A percentile compares a stretch with the other conserved stretches of the same genome.
Evolutionary conservation across 768 basidiomycete genomes (phyloP).

Genomic region (Sarcomyxa edulis): DNA sequence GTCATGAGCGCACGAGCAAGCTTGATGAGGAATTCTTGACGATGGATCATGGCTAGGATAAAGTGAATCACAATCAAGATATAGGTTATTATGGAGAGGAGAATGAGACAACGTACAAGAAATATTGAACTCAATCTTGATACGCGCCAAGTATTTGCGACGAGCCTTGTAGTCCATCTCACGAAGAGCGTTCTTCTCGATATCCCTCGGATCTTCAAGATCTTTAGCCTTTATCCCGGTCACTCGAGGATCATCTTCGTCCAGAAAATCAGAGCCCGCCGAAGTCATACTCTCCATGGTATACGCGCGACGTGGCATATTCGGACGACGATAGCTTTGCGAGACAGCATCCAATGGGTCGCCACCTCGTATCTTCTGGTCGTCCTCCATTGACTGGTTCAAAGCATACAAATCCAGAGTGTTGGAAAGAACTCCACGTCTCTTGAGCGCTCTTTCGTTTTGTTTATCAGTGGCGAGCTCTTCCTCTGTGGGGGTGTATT

Average conservation of each 20-base stretch:
- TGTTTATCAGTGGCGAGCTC: slow-evolving; percentile 18
- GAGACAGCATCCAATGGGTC: no score
- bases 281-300: slow-evolving; percentile 40
- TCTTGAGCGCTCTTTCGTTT: slow-evolving; percentile 27
- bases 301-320: slow-evolving; percentile 33
- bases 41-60: slow-evolving; percentile 59
- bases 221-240: slow-evolving; percentile 49
- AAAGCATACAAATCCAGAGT: slow-evolving; percentile 48
- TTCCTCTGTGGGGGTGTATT: slow-evolving; percentile 17
- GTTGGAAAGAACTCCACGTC: slow-evolving; percentile 44
- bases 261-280: slow-evolving; percentile 46
- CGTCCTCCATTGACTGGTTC: slow-evolving; percentile 15
- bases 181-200: slow-evolving; percentile 54
- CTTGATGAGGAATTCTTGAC: slow-evolving; percentile 84
- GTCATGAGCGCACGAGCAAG: slow-evolving; percentile 86
- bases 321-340: no score
- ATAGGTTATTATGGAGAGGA: slow-evolving; percentile 3
- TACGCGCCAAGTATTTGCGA: slow-evolving; percentile 57
- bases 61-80: slow-evolving; percentile 7
- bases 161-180: slow-evolving; percentile 66
- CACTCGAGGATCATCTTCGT: slow-evolving; percentile 69
- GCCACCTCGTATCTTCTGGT: slow-evolving; percentile 10
- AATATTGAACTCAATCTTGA: slow-evolving; percentile 72
- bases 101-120: slow-evolving; percentile 40
- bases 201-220: slow-evolving; percentile 55